Evolutionary conservation across 23 red algal genomes (phyloP).

Genomic region (Cyanidiococcus yangmingshanensis): DNA sequence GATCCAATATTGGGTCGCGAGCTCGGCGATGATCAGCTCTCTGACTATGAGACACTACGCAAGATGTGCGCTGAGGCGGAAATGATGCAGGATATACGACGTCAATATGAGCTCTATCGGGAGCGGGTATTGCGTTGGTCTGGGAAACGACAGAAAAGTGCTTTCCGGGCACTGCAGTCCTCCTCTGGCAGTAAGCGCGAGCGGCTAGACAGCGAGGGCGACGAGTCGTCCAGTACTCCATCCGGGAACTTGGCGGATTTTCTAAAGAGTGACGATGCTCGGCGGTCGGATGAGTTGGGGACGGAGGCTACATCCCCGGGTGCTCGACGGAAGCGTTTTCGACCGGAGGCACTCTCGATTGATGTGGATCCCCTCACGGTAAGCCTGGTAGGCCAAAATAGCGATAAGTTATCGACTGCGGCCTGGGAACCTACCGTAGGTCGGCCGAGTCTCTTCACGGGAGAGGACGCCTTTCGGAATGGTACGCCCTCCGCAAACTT

Average conservation of each 20-base stretch:
- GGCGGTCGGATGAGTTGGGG: not conserved
- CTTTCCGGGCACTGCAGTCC: not conserved
- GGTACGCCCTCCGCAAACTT: not conserved
- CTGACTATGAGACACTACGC: not conserved
- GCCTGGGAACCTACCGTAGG: not conserved
- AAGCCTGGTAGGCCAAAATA: not conserved
- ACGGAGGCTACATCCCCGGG: not conserved
- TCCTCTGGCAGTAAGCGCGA: not conserved
- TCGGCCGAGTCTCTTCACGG: not conserved
- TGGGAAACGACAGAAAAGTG: not conserved
- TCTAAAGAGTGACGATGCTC: not conserved
- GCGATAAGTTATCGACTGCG: not conserved
- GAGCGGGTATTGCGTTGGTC: not conserved
- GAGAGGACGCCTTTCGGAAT: not conserved
- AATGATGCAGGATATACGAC: not conserved
- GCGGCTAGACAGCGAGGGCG: not conserved
- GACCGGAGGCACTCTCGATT: not conserved
- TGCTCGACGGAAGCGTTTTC: not conserved
- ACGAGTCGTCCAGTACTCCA: not conserved
- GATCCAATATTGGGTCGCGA: not conserved
- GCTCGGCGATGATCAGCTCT: not conserved
- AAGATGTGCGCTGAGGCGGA: not conserved
- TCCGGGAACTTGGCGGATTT: not conserved
- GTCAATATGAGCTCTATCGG: not conserved
- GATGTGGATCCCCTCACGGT: not conserved